Evolutionary conservation across 345 rosid genomes (phyloP), one percentile per base, ranked within the genome.

Genomic region (Leavenworthia alabamica): DNA sequence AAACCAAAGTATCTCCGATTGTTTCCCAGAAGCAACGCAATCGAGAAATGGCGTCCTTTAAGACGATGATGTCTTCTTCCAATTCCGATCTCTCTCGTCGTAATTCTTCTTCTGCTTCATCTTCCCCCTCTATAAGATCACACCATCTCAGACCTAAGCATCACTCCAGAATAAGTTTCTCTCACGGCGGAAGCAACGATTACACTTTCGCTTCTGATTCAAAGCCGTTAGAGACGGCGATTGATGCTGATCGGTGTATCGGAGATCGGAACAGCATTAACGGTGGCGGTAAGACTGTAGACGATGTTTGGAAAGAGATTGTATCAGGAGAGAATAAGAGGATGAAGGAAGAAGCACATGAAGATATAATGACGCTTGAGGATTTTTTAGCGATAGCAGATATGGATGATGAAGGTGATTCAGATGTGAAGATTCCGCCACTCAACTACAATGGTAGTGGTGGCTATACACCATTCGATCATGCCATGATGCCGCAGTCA

Each of bases 231-330:
- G 22, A 52, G 2, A 52, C 51, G 32, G 22, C 16, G 47, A 43
- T 64, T 28, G 64, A 73, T 40, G 43, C n/a, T 20, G 59, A 60
- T 49, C 75, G 60, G 49, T 66, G 57, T 45, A 57, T 51, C 64
- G 64, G 69, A 36, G 64, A 49, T 53, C 40, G 59, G 6, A 31
- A 28, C 43, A 58, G 64, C 24, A 51, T 60, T 5, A 39, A 52
- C 52, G 60, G 54, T 22, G 63, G 54, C 7, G 57, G 58, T 10
- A 81, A 67, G 70, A 83, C 74, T 1, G 90, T 75, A 5, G 93
- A 93, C 8, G 91, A 89, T 14, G 85, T 85, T n/a, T 87, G 97
- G 99, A 78, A 80, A 56, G 99, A 86, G 78, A 86, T 93, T 46
- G 84, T 86, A 10, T 82, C 85, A 2, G 82, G 80, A 28, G 86